These are phyloP conservation scores for Xylaria acuta DNA, from an alignment of 495 filamentous ascomycete species.

Conservation along the genomic window DNA sequence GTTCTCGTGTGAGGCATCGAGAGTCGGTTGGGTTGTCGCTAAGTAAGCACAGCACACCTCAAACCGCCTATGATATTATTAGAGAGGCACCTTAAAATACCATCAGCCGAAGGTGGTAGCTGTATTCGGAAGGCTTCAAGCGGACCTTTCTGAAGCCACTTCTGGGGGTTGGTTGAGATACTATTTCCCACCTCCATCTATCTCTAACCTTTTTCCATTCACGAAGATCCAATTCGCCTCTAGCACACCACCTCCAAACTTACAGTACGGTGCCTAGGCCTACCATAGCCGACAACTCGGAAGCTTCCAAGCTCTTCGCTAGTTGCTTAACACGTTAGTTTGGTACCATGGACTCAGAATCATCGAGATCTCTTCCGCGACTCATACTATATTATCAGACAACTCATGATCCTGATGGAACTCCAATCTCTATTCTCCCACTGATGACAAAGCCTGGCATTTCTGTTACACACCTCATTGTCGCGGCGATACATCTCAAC, in stretches of 20 bases:
- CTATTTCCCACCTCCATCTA: neutral
- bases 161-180: neutral
- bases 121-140: neutral
- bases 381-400: constrained; percentile 72
- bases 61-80: neutral
- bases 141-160: neutral
- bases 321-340: neutral
- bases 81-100: neutral
- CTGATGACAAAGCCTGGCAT: constrained; percentile 64
- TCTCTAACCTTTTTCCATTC: neutral
- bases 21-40: neutral
- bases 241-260: neutral
- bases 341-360: constrained; percentile 31
- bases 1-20: neutral
- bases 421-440: constrained; percentile 72
- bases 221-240: neutral
- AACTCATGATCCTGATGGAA: constrained; percentile 61
- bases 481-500: constrained; percentile 84
- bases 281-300: neutral
- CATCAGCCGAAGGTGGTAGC: neutral
- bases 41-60: neutral
- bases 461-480: constrained; percentile 71
- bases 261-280: neutral
- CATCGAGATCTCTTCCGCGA: constrained; percentile 31
- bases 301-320: neutral